Base-by-base conservation (phyloP, 202 grass and related monocot species). In the Elaeis oleifera region DNA sequence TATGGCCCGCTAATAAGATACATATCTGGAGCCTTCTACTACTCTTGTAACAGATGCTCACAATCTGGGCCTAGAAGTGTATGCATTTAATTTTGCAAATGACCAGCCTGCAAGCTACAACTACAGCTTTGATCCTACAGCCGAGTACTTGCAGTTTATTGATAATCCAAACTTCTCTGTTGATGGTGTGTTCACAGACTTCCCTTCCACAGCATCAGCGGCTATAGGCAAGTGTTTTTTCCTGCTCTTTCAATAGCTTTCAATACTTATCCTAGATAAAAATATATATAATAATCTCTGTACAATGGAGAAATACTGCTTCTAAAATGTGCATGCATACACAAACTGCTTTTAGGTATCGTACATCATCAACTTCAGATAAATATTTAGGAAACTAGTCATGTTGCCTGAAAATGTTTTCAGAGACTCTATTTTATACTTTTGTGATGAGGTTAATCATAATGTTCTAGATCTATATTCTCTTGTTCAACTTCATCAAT, bases 171-270 rank as follows among this genome's bases (percentile, higher is more conserved):
- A 92, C 60, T 97, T 99, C 53, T 64, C 74, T 39, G 85, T 92
- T 9, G 94, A 99, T 21, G 94, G 94, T 54, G 23, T 99, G 65
- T 63, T 92, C 26, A 94, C 88, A 1, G 94, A 99, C 68, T 99
- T 99, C 71, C 85, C 94, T 8, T 74, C 82, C 29, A 99, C 88
- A 11, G 94, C 94, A 54, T 92, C 94, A 7, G 88, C 81, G 67
- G 83, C 82, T 74, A 48, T 99, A 49, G 85, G 94, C 92, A 79
- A 77, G 87, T 57, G 53, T 19, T 49, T 39, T 71, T 55, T 49
- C 18, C 18, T 16, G 36, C 36, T 24, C 13, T 22, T 14, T 64
- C 21, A 50, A 50, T 50, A 7, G 1, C 23, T 18, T 64, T 16
- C 44, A 16, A 62, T 44, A 44, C 44, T 62, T 9, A n/a, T 62